Conservation (phyloP, 2,329 filamentous ascomycete genomes). For the Hyphodiscus sp. region DNA sequence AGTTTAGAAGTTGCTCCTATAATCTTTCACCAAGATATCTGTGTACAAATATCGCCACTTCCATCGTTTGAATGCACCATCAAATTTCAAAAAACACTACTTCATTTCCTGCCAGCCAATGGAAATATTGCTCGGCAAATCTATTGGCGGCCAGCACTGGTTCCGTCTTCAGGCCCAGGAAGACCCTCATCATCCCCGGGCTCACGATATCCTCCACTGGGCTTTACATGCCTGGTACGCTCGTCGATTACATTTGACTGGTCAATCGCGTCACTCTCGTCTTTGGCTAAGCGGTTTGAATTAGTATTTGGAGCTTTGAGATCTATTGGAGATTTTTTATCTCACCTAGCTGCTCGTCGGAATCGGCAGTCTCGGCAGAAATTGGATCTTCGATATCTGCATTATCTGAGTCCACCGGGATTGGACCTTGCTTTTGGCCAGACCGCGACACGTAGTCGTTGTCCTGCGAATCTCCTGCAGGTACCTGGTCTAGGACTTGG, state of each 20-base stretch:
- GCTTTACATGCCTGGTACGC: slow-evolving; percentile 25
- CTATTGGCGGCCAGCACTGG: neutral
- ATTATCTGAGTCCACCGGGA: slow-evolving; percentile 32
- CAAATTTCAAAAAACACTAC: no score
- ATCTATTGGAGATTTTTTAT: no score
- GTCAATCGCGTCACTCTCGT: slow-evolving; percentile 31
- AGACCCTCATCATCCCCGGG: slow-evolving; percentile 27
- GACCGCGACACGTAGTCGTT: slow-evolving; percentile 32
- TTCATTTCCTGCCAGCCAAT: no score
- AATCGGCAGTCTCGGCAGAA: slow-evolving; percentile 28
- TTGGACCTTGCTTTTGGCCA: slow-evolving; percentile 22
- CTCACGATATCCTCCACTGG: slow-evolving; percentile 22
- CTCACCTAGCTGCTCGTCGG: slow-evolving; percentile 32
- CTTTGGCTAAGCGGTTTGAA: slow-evolving; percentile 17
- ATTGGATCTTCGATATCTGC: slow-evolving; percentile 30
- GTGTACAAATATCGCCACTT: neutral
- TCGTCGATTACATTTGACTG: slow-evolving; percentile 27
- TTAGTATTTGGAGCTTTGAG: neutral
- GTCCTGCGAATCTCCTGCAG: slow-evolving; percentile 22
- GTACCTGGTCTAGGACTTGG: slow-evolving; percentile 1
- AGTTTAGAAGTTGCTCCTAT: no score
- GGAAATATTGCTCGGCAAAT: no score
- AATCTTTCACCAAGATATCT: neutral
- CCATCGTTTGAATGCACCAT: neutral
- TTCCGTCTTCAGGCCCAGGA: slow-evolving; percentile 14